A percentile compares a stretch with the other conserved stretches of the same genome.
phyloP scores from a whole-genome alignment of 345 rosid genomes.

The Hibiscus tridactylites region DNA sequence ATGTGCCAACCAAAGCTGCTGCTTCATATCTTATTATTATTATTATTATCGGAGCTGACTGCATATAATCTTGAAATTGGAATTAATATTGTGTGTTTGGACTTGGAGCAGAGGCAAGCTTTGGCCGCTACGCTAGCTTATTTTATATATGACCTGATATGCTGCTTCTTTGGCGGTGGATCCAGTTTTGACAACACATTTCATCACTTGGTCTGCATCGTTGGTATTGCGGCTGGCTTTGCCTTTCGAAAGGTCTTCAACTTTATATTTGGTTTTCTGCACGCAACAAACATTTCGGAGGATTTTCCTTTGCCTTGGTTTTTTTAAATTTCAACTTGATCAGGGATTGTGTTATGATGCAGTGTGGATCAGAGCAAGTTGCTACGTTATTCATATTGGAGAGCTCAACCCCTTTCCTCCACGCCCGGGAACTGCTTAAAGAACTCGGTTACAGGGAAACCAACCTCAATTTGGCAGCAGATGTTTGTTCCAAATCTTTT shows the following conservation, averaged over 20 bases:
- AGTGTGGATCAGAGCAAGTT: conserved; percentile 65
- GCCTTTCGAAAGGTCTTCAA: conserved; percentile 42
- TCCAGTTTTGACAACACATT: conserved; percentile 43
- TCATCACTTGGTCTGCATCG: conserved; percentile 77
- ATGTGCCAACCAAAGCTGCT: neutral
- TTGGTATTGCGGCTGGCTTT: conserved; percentile 61
- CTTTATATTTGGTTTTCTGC: neutral
- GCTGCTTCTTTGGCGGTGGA: conserved; percentile 43
- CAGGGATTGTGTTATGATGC: neutral
- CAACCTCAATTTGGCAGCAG: conserved; percentile 55
- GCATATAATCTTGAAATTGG: too few species aligned
- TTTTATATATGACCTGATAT: conserved; percentile 61
- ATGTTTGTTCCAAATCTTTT: conserved; percentile 31
- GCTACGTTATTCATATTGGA: conserved; percentile 72
- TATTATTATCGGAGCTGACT: too few species aligned
- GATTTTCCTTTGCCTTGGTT: too few species aligned
- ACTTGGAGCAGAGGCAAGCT: conserved; percentile 19
- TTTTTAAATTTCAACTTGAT: too few species aligned
- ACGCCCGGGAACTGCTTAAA: conserved; percentile 66
- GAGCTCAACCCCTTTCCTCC: conserved; percentile 85
- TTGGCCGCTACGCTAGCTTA: conserved; percentile 48
- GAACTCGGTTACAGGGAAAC: conserved; percentile 75
- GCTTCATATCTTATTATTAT: too few species aligned
- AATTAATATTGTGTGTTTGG: too few species aligned
- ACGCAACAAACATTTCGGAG: too few species aligned